A percentile compares a stretch with the other conserved stretches of the same genome.
Evolutionary conservation across 129 eudicot species (phyloP).

Genomic region (Mikania micrantha): DNA sequence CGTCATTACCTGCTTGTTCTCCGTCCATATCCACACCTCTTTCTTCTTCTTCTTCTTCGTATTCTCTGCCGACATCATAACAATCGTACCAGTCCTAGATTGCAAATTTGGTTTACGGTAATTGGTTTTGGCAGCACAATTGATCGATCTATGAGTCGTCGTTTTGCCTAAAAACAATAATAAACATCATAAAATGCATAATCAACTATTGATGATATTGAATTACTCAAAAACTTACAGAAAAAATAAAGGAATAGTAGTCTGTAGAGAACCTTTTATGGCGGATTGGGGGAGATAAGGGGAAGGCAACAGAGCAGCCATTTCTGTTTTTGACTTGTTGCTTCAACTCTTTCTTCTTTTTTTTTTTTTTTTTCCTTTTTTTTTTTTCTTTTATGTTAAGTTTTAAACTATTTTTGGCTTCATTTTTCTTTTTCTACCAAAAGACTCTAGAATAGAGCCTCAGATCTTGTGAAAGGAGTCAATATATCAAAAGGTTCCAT

Average conservation of each 20-base stretch:
- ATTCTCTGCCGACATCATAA: constrained; percentile 27
- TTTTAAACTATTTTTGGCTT: no score
- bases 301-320: constrained; percentile 8
- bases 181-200: neutral
- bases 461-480: no score
- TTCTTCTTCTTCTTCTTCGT: constrained; percentile 27
- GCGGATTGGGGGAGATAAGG: constrained; percentile 1
- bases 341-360: no score
- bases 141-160: constrained; percentile 30
- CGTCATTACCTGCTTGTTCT: constrained; percentile 86
- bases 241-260: neutral
- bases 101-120: neutral
- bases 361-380: no score
- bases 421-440: no score
- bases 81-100: neutral
- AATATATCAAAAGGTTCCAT: no score
- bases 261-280: constrained; percentile 19
- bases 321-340: no score
- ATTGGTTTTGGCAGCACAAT: constrained; percentile 15
- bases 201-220: neutral
- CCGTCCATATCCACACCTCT: constrained; percentile 89
- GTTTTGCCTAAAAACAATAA: constrained; percentile 30
- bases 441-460: no score
- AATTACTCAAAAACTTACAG: neutral
- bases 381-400: neutral